A percentile compares a stretch with the other conserved stretches of the same genome.
Evolutionary conservation across 1,284 basidiomycete species (phyloP).

Genomic region (Cutaneotrichosporon cyanovorans): DNA sequence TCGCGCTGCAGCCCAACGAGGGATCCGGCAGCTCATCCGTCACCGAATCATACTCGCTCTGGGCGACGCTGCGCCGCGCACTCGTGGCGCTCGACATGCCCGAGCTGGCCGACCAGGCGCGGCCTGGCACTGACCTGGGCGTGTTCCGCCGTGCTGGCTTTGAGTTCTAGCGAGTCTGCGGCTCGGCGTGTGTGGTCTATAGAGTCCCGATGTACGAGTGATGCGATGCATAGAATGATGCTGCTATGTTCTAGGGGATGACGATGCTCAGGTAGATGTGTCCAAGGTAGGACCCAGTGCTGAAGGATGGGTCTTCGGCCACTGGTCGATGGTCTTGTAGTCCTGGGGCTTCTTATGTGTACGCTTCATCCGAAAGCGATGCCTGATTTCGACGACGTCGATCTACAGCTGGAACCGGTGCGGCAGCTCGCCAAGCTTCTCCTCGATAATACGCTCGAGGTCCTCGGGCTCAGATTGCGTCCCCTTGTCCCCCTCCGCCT

Average conservation of each 20-base stretch:
- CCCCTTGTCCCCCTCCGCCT: background rate
- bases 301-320: too few relatives aligned
- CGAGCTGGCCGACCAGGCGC: constrained; percentile 51
- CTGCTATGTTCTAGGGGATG: too few relatives aligned
- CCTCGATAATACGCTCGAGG: background rate
- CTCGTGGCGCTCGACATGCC: constrained; percentile 61
- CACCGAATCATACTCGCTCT: constrained; percentile 59
- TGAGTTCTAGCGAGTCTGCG: constrained; percentile 56
- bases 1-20: constrained; percentile 63
- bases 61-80: constrained; percentile 83
- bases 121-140: constrained; percentile 53
- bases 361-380: too few relatives aligned
- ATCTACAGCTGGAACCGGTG: background rate
- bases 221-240: too few relatives aligned
- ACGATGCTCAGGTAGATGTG: too few relatives aligned
- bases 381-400: too few relatives aligned
- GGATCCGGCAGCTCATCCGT: constrained; percentile 18
- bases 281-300: too few relatives aligned
- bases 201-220: too few relatives aligned
- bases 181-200: too few relatives aligned
- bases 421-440: background rate
- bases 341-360: too few relatives aligned
- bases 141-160: constrained; percentile 72
- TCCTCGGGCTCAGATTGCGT: background rate
- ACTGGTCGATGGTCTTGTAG: too few relatives aligned